These are phyloP conservation scores for Meyerozyma sp. DNA, from an alignment of 1,139 yeast species.

Conservation along the genomic window DNA sequence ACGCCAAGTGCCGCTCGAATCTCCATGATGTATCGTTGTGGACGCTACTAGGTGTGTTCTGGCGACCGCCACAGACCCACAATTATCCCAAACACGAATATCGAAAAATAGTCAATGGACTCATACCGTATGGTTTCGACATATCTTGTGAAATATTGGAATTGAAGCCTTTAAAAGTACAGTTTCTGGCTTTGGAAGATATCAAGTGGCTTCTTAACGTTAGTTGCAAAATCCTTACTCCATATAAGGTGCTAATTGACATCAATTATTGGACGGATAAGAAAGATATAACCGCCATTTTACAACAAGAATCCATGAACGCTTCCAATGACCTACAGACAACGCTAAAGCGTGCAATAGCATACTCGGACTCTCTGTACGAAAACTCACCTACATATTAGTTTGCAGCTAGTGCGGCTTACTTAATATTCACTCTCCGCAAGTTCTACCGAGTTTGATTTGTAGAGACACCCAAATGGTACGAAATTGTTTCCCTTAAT, in stretches of 20 bases:
- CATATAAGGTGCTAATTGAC: conserved; percentile 8
- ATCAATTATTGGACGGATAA: not conserved
- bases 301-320: not conserved
- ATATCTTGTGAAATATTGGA: not conserved
- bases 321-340: not conserved
- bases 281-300: not conserved
- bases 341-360: not conserved
- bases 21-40: conserved; percentile 34
- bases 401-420: not conserved
- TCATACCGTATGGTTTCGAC: conserved; percentile 1
- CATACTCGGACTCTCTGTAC: not conserved
- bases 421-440: not conserved
- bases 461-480: not conserved
- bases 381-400: not conserved
- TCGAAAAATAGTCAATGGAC: conserved; percentile 7
- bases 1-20: conserved; percentile 14
- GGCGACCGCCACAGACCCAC: conserved; percentile 3
- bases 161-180: not conserved
- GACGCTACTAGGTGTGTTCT: conserved; percentile 12
- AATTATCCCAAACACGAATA: conserved; percentile 15
- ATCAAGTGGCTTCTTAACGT: conserved; percentile 20
- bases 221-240: conserved; percentile 15
- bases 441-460: not conserved
- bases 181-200: conserved; percentile 3
- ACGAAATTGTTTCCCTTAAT: not conserved